Evolutionary conservation across 306 rosid genomes (phyloP).

Genomic region (Malus sieversii): DNA sequence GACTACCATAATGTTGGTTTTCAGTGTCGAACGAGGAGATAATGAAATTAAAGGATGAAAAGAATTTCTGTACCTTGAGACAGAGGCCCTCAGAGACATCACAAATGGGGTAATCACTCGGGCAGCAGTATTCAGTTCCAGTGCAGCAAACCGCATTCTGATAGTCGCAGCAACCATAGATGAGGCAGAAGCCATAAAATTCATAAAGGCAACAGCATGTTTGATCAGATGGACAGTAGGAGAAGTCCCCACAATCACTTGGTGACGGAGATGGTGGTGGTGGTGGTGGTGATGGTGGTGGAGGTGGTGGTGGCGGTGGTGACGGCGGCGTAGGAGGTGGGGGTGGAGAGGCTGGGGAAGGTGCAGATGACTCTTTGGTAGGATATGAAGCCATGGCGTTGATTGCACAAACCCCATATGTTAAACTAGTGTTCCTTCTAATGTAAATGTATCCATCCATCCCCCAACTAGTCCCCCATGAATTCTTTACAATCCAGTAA

Average conservation of each 20-base stretch:
- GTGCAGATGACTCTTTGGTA: slow-evolving; percentile 52
- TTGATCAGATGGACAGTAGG: slow-evolving; percentile 49
- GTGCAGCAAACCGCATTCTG: slow-evolving; percentile 64
- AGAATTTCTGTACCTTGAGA: slow-evolving; percentile 37
- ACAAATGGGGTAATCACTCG: slow-evolving; percentile 62
- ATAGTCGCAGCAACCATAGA: slow-evolving; percentile 66
- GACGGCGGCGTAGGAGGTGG: slow-evolving; percentile 27
- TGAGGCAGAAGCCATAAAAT: slow-evolving; percentile 29
- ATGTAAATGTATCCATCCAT: slow-evolving; percentile 53
- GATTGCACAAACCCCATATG: slow-evolving; percentile 67
- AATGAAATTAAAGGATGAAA: not conserved
- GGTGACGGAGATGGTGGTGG: slow-evolving; percentile 59
- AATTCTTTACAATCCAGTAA: slow-evolving; percentile 82
- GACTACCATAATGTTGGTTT: not conserved
- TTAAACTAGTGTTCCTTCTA: slow-evolving; percentile 47
- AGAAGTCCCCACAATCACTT: slow-evolving; percentile 53
- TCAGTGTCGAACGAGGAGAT: not conserved
- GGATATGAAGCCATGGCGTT: slow-evolving; percentile 73
- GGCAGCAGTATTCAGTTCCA: slow-evolving; percentile 68
- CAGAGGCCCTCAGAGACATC: slow-evolving; percentile 53
- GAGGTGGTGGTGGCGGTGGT: slow-evolving; percentile 11
- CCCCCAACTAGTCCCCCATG: slow-evolving; percentile 86
- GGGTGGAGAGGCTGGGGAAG: slow-evolving; percentile 49
- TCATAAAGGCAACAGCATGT: slow-evolving; percentile 64
- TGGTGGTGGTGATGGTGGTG: slow-evolving; percentile 4